Evolutionary conservation across 257 asterid genomes (phyloP).

Genomic region (Knoxia roxburghii): DNA sequence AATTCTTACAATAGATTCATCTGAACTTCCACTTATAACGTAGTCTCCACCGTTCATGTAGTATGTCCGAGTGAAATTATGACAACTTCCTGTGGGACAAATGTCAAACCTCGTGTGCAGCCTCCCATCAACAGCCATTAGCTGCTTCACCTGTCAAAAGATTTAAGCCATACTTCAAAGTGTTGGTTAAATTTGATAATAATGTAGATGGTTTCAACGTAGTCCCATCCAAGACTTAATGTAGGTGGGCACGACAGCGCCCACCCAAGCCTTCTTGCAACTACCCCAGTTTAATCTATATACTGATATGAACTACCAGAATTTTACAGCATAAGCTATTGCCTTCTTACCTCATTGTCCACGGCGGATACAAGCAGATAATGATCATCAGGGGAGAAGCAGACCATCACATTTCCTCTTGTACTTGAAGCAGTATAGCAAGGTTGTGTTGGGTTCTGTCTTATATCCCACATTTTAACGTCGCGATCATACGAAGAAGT

Average conservation of each 20-base stretch:
- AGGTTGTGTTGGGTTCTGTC: slow-evolving; percentile 51
- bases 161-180: neutral
- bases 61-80: slow-evolving; percentile 78
- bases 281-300: no score
- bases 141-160: slow-evolving; percentile 60
- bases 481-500: slow-evolving; percentile 80
- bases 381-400: slow-evolving; percentile 83
- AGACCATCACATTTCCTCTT: slow-evolving; percentile 80
- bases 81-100: slow-evolving; percentile 55
- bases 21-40: slow-evolving; percentile 72
- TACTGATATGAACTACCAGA: neutral
- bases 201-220: no score
- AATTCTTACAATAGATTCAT: slow-evolving; percentile 54
- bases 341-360: slow-evolving; percentile 67
- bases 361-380: slow-evolving; percentile 73
- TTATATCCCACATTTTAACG: slow-evolving; percentile 83
- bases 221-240: no score
- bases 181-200: neutral
- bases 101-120: slow-evolving; percentile 62
- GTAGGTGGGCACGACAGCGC: no score
- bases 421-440: slow-evolving; percentile 66
- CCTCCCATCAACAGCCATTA: slow-evolving; percentile 66
- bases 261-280: no score
- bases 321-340: neutral
- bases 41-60: slow-evolving; percentile 84